Evolutionary conservation across 129 eudicot species (phyloP), one percentile per base, ranked within the genome.

Genomic region (Cynara cardunculus): DNA sequence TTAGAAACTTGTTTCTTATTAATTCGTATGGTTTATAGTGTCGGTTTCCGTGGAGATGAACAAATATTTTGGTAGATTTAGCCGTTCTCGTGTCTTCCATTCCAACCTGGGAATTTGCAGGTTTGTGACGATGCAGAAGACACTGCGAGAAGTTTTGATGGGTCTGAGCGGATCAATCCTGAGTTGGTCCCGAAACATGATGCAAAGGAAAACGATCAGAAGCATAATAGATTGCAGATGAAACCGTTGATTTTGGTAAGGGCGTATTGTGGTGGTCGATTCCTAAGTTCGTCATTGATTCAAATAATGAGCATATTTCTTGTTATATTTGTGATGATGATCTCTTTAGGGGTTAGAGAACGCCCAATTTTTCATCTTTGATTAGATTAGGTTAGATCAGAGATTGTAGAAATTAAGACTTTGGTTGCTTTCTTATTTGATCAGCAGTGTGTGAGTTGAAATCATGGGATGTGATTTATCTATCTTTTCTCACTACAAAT

Each of bases 341-440:
- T 87, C 24, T 83, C 86, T 44, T 53, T 83, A 28, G 91, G 89
- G 65, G 59, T 79, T 39, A 75, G 74, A 82, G 82, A 79, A 74
- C 85, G 88, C 19, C 87, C 88, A 0, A 37, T 78, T 31, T 73
- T 85, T 65, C 69, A 41, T 69, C 72, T 83, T 61, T 72, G 65
- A 77, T 41, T 34, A 34, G 39, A 34, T 34, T 34, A 34, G 37
- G 7, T 34, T 61, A 71, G 30, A 32, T 28, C 25, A 70, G 41
- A 37, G 59, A 37, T 37, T 22, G 78, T 83, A 77, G 74, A 70
- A 82, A 59, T 71, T 49, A 53, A 53, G 62, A 53, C 62, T 16
- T 53, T 16, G 62, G 21, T 53, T 53, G 62, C 62, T 53, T 53
- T 53, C 22, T 53, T 53, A 53, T 53, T 53, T 53, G 62, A 53